These are phyloP conservation scores for Rhizopus arrhizus DNA, from an alignment of 371 early-diverging fungal genomes.

Conservation along the genomic window DNA sequence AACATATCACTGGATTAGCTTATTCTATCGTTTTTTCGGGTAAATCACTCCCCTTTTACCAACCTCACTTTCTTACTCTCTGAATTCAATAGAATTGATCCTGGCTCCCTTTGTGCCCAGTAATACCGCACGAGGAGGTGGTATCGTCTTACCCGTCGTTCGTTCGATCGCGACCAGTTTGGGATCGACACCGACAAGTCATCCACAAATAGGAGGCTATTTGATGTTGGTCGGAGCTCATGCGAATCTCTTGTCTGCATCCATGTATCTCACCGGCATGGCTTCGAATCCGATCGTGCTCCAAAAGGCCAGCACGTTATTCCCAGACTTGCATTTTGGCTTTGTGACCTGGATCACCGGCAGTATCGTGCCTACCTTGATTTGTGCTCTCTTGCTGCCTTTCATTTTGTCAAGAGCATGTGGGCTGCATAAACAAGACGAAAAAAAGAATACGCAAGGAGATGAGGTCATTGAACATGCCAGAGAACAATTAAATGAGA, in stretches of 20 bases:
- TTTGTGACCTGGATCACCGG: constrained; percentile 65
- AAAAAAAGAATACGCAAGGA: constrained; percentile 22
- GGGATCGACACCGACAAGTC: constrained; percentile 39
- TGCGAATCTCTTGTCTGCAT: constrained; percentile 67
- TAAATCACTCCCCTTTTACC: constrained; percentile 12
- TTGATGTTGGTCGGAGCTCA: constrained; percentile 59
- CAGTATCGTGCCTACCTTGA: constrained; percentile 56
- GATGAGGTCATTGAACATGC: constrained; percentile 40
- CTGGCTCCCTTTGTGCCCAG: constrained; percentile 74
- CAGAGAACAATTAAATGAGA: constrained; percentile 32
- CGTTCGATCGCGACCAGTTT: constrained; percentile 61
- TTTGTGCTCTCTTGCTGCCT: constrained; percentile 48
- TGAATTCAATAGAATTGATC: constrained; percentile 46
- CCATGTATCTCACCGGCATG: constrained; percentile 71
- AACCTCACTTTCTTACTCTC: not conserved
- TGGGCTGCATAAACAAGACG: constrained; percentile 13
- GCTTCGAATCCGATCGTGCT: constrained; percentile 70
- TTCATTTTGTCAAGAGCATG: constrained; percentile 37
- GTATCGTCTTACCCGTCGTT: constrained; percentile 71
- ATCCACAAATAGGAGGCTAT: constrained; percentile 50
- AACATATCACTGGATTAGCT: constrained; percentile 58
- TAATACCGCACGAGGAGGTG: constrained; percentile 77
- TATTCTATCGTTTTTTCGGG: constrained; percentile 62
- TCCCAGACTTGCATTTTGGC: constrained; percentile 55
- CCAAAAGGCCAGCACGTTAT: constrained; percentile 53